A percentile compares a stretch with the other conserved stretches of the same genome.
phyloP scores from a whole-genome alignment of 108 stramenopile genomes.

The Nitzschia sp. region DNA sequence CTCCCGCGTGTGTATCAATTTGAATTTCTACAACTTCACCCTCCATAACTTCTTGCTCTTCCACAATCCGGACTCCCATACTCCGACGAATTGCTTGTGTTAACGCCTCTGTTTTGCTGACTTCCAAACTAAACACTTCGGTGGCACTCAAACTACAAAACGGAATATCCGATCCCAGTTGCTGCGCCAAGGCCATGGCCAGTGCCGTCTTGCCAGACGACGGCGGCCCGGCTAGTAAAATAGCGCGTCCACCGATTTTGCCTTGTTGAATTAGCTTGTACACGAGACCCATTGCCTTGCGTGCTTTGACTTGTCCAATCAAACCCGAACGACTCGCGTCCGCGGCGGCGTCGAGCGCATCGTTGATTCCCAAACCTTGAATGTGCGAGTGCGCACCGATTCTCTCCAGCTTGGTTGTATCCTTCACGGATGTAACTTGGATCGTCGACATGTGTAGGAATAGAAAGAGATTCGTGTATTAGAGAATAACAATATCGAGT shows the following conservation, averaged over 20 bases:
- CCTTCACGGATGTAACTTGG: slow-evolving; percentile 41
- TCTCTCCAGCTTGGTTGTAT: slow-evolving; percentile 87
- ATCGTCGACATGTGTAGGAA: slow-evolving; percentile 27
- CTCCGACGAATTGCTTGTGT: slow-evolving; percentile 97
- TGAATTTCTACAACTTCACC: slow-evolving; percentile 99
- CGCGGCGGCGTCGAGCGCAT: slow-evolving; percentile 82
- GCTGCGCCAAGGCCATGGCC: slow-evolving; percentile 95
- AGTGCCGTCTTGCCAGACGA: slow-evolving; percentile 99
- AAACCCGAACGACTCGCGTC: slow-evolving; percentile 60
- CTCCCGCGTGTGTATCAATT: slow-evolving; percentile 68
- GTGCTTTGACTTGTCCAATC: slow-evolving; percentile 96
- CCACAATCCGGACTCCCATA: slow-evolving; percentile 95
- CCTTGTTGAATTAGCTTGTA: slow-evolving; percentile 93
- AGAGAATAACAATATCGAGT: too few relatives aligned
- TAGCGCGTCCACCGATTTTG: slow-evolving; percentile 97
- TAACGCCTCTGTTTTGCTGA: slow-evolving; percentile 99
- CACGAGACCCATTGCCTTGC: slow-evolving; percentile 96
- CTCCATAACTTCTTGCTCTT: slow-evolving; percentile 99
- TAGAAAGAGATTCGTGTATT: too few relatives aligned
- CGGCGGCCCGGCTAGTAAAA: slow-evolving; percentile 96
- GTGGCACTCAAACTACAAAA: slow-evolving; percentile 96
- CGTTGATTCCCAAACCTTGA: slow-evolving; percentile 96
- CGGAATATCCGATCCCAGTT: slow-evolving; percentile 89
- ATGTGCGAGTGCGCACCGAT: slow-evolving; percentile 99
- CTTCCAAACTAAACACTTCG: slow-evolving; percentile 97